phyloP scores from a whole-genome alignment of 1,284 basidiomycete genomes.

The Cutaneotrichosporon arboriforme region DNA sequence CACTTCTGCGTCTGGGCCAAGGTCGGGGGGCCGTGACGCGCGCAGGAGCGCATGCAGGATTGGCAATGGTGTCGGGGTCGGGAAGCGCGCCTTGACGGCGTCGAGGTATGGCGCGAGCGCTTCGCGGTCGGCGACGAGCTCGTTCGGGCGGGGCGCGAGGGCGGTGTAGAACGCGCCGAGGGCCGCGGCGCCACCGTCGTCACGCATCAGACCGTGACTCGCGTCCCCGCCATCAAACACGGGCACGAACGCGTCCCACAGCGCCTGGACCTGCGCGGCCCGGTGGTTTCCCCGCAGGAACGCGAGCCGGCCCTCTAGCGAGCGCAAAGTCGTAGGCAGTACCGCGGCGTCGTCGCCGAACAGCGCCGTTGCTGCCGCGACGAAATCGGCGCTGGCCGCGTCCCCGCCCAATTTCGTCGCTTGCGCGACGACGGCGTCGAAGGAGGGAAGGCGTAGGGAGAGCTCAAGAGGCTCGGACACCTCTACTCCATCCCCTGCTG shows the following conservation, averaged over 20 bases:
- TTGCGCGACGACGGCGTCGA: neutral
- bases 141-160: neutral
- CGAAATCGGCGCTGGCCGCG: neutral
- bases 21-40: neutral
- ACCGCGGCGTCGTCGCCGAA: neutral
- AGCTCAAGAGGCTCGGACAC: neutral
- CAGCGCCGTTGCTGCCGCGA: neutral
- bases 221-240: neutral
- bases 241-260: conserved; percentile 1
- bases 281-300: conserved; percentile 5
- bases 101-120: conserved; percentile 1
- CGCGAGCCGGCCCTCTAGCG: conserved; percentile 1
- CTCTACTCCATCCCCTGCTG: no score
- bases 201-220: neutral
- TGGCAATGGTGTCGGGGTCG: conserved; percentile 20
- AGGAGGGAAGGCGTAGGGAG: neutral
- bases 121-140: conserved; percentile 1
- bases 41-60: conserved; percentile 13
- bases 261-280: neutral
- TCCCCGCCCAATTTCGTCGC: neutral
- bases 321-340: conserved; percentile 2
- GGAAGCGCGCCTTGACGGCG: conserved; percentile 2
- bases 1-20: neutral
- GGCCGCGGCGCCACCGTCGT: neutral
- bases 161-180: conserved; percentile 2